Evolutionary conservation across 345 rosid species (phyloP).

Genomic region (Firmiana major): DNA sequence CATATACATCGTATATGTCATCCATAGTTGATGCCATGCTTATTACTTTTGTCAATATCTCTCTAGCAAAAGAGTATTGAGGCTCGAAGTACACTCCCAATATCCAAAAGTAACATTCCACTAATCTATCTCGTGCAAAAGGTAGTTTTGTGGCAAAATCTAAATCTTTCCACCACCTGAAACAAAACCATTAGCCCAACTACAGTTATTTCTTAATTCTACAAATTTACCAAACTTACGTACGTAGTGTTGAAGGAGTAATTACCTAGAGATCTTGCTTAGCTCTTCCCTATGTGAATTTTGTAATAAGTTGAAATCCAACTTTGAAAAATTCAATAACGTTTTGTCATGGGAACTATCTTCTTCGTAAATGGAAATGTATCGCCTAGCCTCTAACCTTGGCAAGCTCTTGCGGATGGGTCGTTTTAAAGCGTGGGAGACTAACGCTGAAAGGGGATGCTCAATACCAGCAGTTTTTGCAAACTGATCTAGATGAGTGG

Average conservation of each 20-base stretch:
- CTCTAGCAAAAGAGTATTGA: constrained; percentile 12
- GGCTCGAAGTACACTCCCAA: constrained; percentile 23
- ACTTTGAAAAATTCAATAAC: constrained; percentile 25
- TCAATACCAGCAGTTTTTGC: background rate
- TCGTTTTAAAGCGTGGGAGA: background rate
- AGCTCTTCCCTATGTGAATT: constrained; percentile 20
- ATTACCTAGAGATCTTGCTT: constrained; percentile 17
- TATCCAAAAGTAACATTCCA: constrained; percentile 11
- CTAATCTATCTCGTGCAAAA: background rate
- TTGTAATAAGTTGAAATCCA: constrained; percentile 31
- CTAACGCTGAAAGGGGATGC: background rate
- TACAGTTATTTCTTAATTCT: no score
- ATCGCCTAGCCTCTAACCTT: constrained; percentile 17
- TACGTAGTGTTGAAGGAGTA: background rate
- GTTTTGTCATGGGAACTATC: background rate
- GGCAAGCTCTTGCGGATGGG: constrained; percentile 12
- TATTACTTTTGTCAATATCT: constrained; percentile 17
- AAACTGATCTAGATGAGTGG: background rate
- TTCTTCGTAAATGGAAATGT: background rate
- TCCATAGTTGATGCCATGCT: constrained; percentile 6
- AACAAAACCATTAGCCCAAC: no score
- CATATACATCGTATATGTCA: constrained; percentile 28
- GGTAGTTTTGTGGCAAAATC: no score
- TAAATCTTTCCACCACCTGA: no score
- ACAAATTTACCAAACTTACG: background rate